phyloP scores from a whole-genome alignment of 2,329 filamentous ascomycete species.

The Monascus ruber region DNA sequence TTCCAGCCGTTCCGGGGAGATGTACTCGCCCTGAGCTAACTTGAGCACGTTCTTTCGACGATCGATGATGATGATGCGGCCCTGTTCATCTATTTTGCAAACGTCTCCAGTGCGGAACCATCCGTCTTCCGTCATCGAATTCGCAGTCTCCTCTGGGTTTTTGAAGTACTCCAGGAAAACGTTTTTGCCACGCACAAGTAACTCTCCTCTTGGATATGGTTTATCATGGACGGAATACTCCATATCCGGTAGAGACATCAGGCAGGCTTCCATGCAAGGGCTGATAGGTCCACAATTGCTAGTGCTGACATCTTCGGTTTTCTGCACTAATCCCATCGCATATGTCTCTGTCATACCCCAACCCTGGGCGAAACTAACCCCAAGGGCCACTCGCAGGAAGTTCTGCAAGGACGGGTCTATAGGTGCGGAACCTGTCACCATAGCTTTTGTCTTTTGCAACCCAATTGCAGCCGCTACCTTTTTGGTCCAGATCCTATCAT shows the following conservation, averaged over 20 bases:
- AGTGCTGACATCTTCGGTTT: constrained; percentile 56
- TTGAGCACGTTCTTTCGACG: constrained; percentile 99
- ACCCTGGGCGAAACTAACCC: constrained; percentile 69
- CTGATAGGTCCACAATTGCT: constrained; percentile 73
- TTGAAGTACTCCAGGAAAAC: constrained; percentile 83
- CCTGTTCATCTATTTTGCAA: constrained; percentile 68
- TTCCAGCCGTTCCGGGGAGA: constrained; percentile 93
- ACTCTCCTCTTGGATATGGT: constrained; percentile 79
- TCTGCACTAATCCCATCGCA: constrained; percentile 61
- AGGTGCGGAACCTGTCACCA: constrained; percentile 84
- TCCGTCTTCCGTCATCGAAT: constrained; percentile 71
- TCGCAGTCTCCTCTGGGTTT: constrained; percentile 75
- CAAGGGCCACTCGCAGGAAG: constrained; percentile 77
- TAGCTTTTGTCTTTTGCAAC: constrained; percentile 57
- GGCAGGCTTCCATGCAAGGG: constrained; percentile 60
- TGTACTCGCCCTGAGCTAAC: constrained; percentile 93
- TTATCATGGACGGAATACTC: constrained; percentile 83
- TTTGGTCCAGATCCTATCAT: constrained; percentile 69
- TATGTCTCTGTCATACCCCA: constrained; percentile 94
- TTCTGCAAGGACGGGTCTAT: constrained; percentile 79
- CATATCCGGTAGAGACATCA: constrained; percentile 84
- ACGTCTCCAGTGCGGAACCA: constrained; percentile 98
- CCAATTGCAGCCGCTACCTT: constrained; percentile 77
- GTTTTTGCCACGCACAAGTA: constrained; percentile 68
- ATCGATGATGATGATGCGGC: constrained; percentile 87